Base-by-base conservation (phyloP, 169 alveolate genomes). In the Plasmodium coatneyi region DNA sequence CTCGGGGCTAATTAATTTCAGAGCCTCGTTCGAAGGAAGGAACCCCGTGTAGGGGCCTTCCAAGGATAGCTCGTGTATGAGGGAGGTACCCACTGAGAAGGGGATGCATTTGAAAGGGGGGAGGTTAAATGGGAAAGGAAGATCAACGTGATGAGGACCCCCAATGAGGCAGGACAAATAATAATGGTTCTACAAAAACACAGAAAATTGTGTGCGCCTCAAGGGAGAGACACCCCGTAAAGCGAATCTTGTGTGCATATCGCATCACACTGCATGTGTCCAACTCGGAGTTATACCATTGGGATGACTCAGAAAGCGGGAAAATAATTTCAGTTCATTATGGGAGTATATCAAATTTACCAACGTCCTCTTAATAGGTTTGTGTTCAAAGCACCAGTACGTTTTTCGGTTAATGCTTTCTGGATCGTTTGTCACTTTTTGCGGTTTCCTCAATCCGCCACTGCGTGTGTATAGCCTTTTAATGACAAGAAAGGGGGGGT, bases 21-120 rank as follows among this genome's bases (percentile, higher is more conserved):
- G 72, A 66, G 96, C 95, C 28, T 91, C 95, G 60, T 94, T 70
- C 28, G 96, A 84, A 2, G 97, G 97, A 43, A 96, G 91, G 89
- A 96, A 96, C 56, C 97, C 97, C 7, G 97, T 96, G 71, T 92
- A 96, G 3, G 97, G 97, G 14, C 97, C 97, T 9, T 96, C 96
- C 76, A 95, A 82, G 25, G 97, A 96, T 19, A 96, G 82, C 70
- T 96, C 97, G 60, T 96, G 97, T 19, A 95, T 83, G 19, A 96
- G 82, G 19, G 93, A 95, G 72, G 92, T 83, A 7, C 97, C 97
- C 34, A 81, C 94, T 90, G 43, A 39, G 28, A 78, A 86, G 70
- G 32, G 36, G 22, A 82, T 32, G 36, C 30, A 81, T 30, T 9
- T 28, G 36, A 52, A 32, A 22, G n/a, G 80, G 34, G 80, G 28